Conservation (phyloP, 192 early-diverging fungal genomes). For the Dimargaris verticillata region DNA sequence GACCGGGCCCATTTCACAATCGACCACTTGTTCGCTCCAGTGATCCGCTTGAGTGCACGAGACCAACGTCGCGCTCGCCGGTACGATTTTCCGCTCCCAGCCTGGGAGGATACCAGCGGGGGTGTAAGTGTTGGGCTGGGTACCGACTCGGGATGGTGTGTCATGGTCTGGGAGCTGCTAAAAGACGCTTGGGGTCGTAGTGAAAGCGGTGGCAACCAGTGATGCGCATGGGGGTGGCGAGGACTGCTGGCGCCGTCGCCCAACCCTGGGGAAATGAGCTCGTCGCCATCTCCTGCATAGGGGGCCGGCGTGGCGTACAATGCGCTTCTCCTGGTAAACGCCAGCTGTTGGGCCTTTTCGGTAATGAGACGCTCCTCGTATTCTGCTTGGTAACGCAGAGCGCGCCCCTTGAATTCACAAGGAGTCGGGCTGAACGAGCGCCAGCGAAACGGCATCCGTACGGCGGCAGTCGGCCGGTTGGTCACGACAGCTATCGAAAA, state of each 20-base stretch:
- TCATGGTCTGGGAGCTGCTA: background rate
- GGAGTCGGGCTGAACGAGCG: too few species aligned
- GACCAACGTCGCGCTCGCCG: too few species aligned
- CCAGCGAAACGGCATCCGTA: too few species aligned
- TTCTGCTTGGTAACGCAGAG: background rate
- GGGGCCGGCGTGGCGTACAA: too few species aligned
- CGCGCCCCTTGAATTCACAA: slow-evolving; percentile 1
- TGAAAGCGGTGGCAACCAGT: background rate
- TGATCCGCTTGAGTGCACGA: background rate
- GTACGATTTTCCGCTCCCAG: too few species aligned
- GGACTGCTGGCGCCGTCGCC: too few species aligned
- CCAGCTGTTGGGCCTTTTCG: background rate
- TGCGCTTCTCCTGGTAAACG: too few species aligned
- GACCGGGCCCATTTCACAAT: background rate
- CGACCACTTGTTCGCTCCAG: background rate
- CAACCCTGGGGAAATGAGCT: too few species aligned
- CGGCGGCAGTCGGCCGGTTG: too few species aligned
- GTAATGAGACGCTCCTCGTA: background rate
- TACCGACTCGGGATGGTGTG: background rate
- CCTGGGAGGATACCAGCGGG: background rate
- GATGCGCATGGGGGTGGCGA: background rate
- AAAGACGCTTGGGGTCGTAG: background rate
- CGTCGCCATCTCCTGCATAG: too few species aligned
- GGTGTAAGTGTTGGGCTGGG: too few species aligned
- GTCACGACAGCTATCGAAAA: too few species aligned